phyloP scores from a whole-genome alignment of 331 rosid genomes.

The Arachis monticola region DNA sequence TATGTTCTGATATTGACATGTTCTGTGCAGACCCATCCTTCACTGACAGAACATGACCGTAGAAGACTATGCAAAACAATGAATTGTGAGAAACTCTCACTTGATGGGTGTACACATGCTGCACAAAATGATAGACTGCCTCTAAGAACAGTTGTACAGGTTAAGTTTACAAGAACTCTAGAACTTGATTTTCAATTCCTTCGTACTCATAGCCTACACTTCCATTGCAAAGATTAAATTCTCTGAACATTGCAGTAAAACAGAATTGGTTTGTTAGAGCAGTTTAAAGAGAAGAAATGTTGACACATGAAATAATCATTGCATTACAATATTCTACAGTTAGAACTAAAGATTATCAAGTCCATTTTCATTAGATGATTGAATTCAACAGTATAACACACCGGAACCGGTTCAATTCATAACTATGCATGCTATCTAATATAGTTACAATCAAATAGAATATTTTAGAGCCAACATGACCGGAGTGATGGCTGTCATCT shows the following conservation, averaged over 20 bases:
- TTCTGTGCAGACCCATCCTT: constrained; percentile 70
- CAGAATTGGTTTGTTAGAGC: background rate
- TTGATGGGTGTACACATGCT: constrained; percentile 88
- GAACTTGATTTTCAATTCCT: constrained; percentile 27
- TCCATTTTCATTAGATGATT: constrained; percentile 11
- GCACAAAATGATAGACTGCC: constrained; percentile 97
- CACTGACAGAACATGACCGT: constrained; percentile 73
- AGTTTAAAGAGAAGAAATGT: constrained; percentile 19
- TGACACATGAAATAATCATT: constrained; percentile 27
- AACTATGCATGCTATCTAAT: background rate
- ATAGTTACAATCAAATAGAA: constrained; percentile 9
- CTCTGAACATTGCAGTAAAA: constrained; percentile 26
- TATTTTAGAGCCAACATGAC: constrained; percentile 19
- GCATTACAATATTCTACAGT: constrained; percentile 9
- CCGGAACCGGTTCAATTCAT: constrained; percentile 27
- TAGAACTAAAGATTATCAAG: constrained; percentile 16
- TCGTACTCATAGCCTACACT: constrained; percentile 21
- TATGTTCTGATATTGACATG: constrained; percentile 34
- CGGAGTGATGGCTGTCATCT: constrained; percentile 30
- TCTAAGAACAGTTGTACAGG: constrained; percentile 83
- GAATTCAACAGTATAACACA: background rate
- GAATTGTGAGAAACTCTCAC: constrained; percentile 87
- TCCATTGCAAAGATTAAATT: constrained; percentile 15
- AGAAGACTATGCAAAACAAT: constrained; percentile 86
- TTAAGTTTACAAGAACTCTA: constrained; percentile 42